Evolutionary conservation across 208 protist species (phyloP), one percentile per base, ranked within the genome.

Genomic region (Leishmania braziliensis): DNA sequence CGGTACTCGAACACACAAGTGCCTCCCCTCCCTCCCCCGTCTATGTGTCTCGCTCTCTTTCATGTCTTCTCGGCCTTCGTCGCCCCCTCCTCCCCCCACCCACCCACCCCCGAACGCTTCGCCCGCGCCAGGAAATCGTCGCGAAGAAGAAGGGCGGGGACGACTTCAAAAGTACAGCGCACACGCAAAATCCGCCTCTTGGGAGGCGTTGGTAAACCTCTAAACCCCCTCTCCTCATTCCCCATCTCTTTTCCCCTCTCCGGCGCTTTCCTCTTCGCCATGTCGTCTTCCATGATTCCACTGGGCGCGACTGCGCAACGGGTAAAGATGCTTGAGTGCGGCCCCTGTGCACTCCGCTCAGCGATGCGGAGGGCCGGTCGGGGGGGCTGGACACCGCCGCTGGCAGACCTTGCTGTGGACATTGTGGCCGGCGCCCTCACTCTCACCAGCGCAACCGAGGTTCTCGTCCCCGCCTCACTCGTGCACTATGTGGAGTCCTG

Each of bases 401-500:
- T 83, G 68, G 82, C 79, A 2, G 83, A 86, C 50, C 75, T 87
- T 9, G 86, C 86, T 20, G 70, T 93, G 26, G 89, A 96, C 77
- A 65, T 84, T 20, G 84, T 88, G 8, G 63, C 86, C 18, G 89
- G 85, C n/a, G 79, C 91, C 51, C 26, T 96, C 33, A 56, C 89
- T 9, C 60, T 95, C 14, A 88, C 84, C 5, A 79, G 86, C 16
- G 92, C 90, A 3, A 83, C 69, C 5, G 86, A 97, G 75, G 83
- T 92, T 0, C 89, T 96, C 53, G 84, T 97, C 0, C 94, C 94
- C 1, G 82, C 86, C 36, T 84, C 86, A 0, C 77, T 95, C 16
- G 83, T 92, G 3, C 65, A 85, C 26, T 88, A 82, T 43, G 53
- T 90, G 43, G 84, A 91, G n/a, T 46, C 56, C 33, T 56, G 48